phyloP scores from a whole-genome alignment of 106 monocot species.

The Platanthera zijinensis region DNA sequence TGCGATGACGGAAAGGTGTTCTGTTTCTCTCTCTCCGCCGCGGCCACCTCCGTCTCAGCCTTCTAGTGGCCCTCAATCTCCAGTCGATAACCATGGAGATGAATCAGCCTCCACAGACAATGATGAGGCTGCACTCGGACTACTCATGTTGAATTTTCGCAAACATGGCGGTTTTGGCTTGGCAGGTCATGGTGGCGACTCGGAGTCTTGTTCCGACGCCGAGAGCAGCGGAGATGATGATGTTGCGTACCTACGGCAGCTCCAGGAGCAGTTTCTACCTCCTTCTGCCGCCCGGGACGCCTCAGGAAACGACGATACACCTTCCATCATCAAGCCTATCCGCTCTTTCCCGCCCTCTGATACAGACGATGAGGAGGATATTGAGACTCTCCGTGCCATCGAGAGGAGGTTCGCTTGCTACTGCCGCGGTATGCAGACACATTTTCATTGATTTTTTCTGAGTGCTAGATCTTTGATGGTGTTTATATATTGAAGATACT shows the following conservation, averaged over 20 bases:
- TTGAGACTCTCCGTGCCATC: slow-evolving; percentile 65
- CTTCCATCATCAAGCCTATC: background rate
- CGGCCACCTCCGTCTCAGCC: slow-evolving; percentile 6
- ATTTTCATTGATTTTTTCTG: background rate
- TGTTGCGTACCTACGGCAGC: slow-evolving; percentile 37
- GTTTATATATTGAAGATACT: background rate
- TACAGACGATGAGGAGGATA: slow-evolving; percentile 63
- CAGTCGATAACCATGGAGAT: background rate
- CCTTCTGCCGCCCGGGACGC: background rate
- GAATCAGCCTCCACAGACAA: slow-evolving; percentile 35
- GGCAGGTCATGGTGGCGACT: slow-evolving; percentile 1
- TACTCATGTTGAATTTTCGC: slow-evolving; percentile 34
- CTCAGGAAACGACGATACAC: background rate
- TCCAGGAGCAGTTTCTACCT: slow-evolving; percentile 34
- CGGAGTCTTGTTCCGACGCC: slow-evolving; percentile 15
- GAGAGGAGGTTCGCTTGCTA: slow-evolving; percentile 65
- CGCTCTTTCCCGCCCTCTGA: slow-evolving; percentile 10
- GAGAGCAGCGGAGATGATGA: slow-evolving; percentile 32
- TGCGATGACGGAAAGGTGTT: slow-evolving; percentile 64
- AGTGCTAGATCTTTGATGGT: background rate
- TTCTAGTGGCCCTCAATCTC: slow-evolving; percentile 7
- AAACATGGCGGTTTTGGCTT: background rate
- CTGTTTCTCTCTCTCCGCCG: background rate
- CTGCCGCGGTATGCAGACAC: slow-evolving; percentile 31
- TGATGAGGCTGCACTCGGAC: slow-evolving; percentile 46